Base-by-base conservation (phyloP, 805 yeast species). In the Monosporozyma yasuniensis region DNA sequence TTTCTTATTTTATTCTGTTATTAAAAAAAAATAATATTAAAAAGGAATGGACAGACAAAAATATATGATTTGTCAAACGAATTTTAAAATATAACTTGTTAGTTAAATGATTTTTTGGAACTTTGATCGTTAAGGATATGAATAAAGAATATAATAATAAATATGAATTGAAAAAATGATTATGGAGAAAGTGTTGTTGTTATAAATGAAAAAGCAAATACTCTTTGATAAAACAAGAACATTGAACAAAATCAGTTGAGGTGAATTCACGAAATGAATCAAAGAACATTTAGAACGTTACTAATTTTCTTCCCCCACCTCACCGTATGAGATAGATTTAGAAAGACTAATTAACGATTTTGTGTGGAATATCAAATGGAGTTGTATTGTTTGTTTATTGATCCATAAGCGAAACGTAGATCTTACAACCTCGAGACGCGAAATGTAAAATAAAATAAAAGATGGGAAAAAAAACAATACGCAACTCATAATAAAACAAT, bases 41-140 rank as follows among this genome's bases (percentile, higher is more conserved):
- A 39, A 39, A 39, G 42, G 42, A 39, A 39, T 39, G 42, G 42
- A 39, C 42, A 39, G 42, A 39, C 42, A 39, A 21, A 21, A n/a
- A 5, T 39, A 4, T 21, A 9, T 32, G 4, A 14, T 39, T 39
- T 39, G 42, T 39, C 42, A 14, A 39, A 39, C 14, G 14, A 21
- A 21, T 4, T n/a, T n/a, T 10, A 10, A 21, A 19, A 39, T 39
- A 39, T 21, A n/a, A 18, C 25, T 21, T 39, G 42, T 39, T 39
- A 39, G 42, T 39, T 32, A 32, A 32, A 32, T 32, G 35, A n/a
- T 32, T 32, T n/a, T n/a, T 32, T 5, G 16, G n/a, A n/a, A 12
- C n/a, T 30, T 32, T 14, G 35, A 32, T 32, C 14, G 18, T 32
- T 32, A 14, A 32, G n/a, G 35, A 32, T 32, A 12, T 32, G 35